Base-by-base conservation (phyloP, 306 rosid genomes). In the Oemleria cerasiformis region DNA sequence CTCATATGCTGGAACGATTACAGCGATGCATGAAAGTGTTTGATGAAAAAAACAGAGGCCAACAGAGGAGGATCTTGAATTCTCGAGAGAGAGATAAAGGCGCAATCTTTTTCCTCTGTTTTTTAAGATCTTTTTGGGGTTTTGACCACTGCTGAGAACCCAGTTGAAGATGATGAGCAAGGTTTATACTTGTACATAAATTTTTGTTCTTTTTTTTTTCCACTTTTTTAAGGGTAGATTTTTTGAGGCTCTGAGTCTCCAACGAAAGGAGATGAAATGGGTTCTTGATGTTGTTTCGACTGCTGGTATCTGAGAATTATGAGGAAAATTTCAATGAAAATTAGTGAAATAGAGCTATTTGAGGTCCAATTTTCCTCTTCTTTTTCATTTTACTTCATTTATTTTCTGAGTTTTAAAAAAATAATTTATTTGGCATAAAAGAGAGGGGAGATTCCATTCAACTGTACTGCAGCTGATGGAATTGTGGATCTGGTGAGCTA, bases 1-100 rank as follows among this genome's bases (percentile, higher is more conserved):
- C 96, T 92, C 68, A 88, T 92, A 68, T 92, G 98, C 80, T 92
- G 98, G 98, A 90, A 84, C 44, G 96, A 92, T 51, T 86, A 88
- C 77, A 79, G 78, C 58, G 96, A 92, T 77, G 88, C 98, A 4
- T 77, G 36, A 36, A 40, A 40, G 40, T 9, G 36, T 30, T 30
- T 30, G 8, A 19, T 36, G 53, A 75, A 59, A 63, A 36, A 45
- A 23, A 43, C 47, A 55, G 11, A 19, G 40, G 51, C 58, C 21
- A 47, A 12, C 54, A 56, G 34, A 21, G 69, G 42, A 62, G 50
- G 47, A 38, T 21, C 65, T 47, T 3, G 34, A 60, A 30, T 30
- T 30, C 36, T 30, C 36, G 40, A 75, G 57, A 73, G 63, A 51
- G 50, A 15, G 55, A 57, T 17, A 44, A 62, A 19, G 53, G 36